Conservation (phyloP, 2,329 filamentous ascomycete genomes). For the Pseudonectria buxi region DNA sequence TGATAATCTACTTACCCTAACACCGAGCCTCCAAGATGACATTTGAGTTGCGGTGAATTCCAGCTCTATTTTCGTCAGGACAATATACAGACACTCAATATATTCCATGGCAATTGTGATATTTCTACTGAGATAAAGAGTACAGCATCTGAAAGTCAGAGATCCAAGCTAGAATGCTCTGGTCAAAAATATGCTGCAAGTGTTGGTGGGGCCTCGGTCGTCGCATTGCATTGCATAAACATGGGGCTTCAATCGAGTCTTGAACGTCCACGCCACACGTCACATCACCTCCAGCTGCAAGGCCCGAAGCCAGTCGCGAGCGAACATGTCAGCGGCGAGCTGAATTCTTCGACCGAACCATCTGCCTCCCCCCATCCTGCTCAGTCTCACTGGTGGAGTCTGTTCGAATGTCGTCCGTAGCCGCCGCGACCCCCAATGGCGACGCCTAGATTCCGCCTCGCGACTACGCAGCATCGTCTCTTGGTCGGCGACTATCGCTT, state of each 20-base stretch:
- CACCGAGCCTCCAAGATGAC: too few species aligned
- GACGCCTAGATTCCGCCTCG: slow-evolving; percentile 16
- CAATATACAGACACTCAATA: too few species aligned
- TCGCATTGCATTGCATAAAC: too few species aligned
- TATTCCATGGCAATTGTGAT: too few species aligned
- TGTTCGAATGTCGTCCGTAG: slow-evolving; percentile 4
- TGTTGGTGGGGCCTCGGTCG: too few species aligned
- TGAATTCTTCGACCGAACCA: slow-evolving; percentile 8
- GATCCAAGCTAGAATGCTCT: too few species aligned
- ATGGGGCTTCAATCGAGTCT: background rate
- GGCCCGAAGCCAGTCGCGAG: slow-evolving; percentile 20
- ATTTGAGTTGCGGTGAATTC: too few species aligned
- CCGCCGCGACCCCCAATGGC: slow-evolving; percentile 11
- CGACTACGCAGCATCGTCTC: slow-evolving; percentile 13
- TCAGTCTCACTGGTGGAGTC: slow-evolving; percentile 1
- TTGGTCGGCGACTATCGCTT: background rate
- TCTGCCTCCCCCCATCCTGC: slow-evolving; percentile 6
- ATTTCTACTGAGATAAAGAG: too few species aligned
- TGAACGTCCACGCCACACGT: slow-evolving; percentile 10
- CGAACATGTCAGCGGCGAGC: slow-evolving; percentile 22
- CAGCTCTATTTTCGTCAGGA: too few species aligned
- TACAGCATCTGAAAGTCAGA: too few species aligned
- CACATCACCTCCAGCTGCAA: slow-evolving; percentile 11
- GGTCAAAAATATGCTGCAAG: too few species aligned
- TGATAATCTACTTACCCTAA: too few species aligned